phyloP scores from a whole-genome alignment of 2,329 filamentous ascomycete genomes.

The Amauroascus verrucosus region DNA sequence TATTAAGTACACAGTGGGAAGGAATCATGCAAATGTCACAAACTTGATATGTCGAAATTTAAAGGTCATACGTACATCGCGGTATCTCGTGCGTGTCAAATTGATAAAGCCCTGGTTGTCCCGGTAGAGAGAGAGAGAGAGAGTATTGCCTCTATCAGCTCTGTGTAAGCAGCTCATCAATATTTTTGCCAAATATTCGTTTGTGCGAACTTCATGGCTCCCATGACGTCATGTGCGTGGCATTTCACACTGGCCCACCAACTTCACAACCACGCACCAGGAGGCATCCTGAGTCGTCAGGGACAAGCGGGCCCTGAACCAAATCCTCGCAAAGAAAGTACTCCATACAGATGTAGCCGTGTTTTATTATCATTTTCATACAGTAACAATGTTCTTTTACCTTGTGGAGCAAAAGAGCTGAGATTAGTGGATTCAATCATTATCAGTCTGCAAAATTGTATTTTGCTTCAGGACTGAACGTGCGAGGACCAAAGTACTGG shows the following conservation, averaged over 20 bases:
- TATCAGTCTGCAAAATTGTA: background rate
- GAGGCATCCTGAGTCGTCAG: background rate
- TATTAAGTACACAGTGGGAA: background rate
- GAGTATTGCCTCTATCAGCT: too few species aligned
- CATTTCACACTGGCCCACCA: background rate
- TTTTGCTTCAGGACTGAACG: background rate
- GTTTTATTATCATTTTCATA: too few species aligned
- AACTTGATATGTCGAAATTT: too few species aligned
- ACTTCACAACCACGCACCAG: too few species aligned
- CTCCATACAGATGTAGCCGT: too few species aligned
- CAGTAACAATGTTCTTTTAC: background rate
- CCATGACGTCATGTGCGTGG: constrained; percentile 9
- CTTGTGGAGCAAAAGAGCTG: background rate
- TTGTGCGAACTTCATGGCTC: background rate
- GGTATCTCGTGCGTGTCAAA: too few species aligned
- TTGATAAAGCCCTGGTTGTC: too few species aligned
- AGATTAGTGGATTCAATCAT: too few species aligned
- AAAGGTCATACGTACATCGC: too few species aligned
- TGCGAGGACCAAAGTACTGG: background rate
- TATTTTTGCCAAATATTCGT: too few species aligned
- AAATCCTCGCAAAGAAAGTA: background rate
- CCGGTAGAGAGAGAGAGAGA: too few species aligned
- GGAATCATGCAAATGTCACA: background rate
- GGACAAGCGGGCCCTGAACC: constrained; percentile 6
- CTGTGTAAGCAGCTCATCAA: too few species aligned